phyloP scores from a whole-genome alignment of 257 asterid genomes.

The Forsythia viridissima region DNA sequence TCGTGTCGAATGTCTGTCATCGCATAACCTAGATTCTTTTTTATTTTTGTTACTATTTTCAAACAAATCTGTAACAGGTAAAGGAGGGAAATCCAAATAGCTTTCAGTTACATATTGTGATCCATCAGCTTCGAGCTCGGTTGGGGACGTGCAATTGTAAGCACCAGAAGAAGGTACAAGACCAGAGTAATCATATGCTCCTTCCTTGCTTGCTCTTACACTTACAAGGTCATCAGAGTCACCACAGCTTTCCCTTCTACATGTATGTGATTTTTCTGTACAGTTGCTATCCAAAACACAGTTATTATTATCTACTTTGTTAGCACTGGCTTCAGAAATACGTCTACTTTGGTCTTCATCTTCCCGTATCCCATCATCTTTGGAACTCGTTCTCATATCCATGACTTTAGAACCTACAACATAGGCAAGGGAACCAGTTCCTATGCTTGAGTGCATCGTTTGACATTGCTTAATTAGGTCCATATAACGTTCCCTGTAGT shows the following conservation, averaged over 20 bases:
- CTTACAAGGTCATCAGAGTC: conserved; percentile 73
- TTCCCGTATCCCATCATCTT: conserved; percentile 60
- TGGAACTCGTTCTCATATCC: conserved; percentile 94
- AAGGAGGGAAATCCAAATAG: conserved; percentile 81
- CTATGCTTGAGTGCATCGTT: conserved; percentile 92
- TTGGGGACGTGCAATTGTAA: conserved; percentile 45
- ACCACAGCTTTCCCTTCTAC: conserved; percentile 52
- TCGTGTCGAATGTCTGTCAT: conserved; percentile 45
- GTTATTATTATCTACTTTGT: conserved; percentile 38
- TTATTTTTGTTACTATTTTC: conserved; percentile 49
- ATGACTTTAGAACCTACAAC: conserved; percentile 93
- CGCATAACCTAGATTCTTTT: conserved; percentile 52
- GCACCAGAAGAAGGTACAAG: conserved; percentile 54
- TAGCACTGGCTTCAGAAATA: conserved; percentile 45
- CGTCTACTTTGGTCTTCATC: conserved; percentile 46
- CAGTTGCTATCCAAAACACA: conserved; percentile 43
- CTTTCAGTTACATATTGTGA: conserved; percentile 45
- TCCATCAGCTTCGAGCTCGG: conserved; percentile 45
- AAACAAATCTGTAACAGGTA: conserved; percentile 82
- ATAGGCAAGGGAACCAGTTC: conserved; percentile 97
- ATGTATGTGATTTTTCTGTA: conserved; percentile 45
- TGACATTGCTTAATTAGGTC: conserved; percentile 89
- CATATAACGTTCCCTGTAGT: conserved; percentile 75
- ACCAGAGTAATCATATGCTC: conserved; percentile 68
- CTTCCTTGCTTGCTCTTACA: conserved; percentile 61